These are phyloP conservation scores for Exophiala alcalophila DNA, from an alignment of 2,329 filamentous ascomycete genomes.

Conservation along the genomic window DNA sequence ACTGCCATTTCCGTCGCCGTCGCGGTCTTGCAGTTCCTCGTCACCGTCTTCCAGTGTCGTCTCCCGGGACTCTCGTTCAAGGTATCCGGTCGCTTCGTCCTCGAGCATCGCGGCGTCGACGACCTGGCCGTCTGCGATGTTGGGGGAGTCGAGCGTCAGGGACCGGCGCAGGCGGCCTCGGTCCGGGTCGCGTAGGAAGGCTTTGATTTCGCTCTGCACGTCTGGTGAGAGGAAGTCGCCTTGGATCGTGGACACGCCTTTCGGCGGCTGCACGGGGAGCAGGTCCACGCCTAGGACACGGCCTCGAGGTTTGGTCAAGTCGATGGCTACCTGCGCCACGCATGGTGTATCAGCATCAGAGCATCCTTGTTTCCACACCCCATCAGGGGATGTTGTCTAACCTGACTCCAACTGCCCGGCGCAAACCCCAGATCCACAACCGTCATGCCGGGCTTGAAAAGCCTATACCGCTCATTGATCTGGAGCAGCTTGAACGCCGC, in stretches of 20 bases:
- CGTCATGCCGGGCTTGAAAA: slow-evolving; percentile 78
- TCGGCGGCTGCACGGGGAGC: slow-evolving; percentile 85
- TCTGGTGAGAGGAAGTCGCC: slow-evolving; percentile 79
- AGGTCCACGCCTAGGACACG: slow-evolving; percentile 89
- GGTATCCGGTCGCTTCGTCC: slow-evolving; percentile 29
- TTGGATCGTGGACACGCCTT: slow-evolving; percentile 90
- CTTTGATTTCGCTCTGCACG: slow-evolving; percentile 73
- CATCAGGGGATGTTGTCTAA: slow-evolving; percentile 32
- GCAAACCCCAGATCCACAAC: slow-evolving; percentile 90
- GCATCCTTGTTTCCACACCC: background rate
- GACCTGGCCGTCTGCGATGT: background rate
- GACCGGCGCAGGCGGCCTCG: slow-evolving; percentile 51
- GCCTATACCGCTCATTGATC: slow-evolving; percentile 75
- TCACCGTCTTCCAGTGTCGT: slow-evolving; percentile 39
- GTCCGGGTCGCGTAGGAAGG: slow-evolving; percentile 66
- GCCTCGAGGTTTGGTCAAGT: slow-evolving; percentile 71
- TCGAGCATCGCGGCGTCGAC: slow-evolving; percentile 15
- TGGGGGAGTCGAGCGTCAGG: slow-evolving; percentile 6
- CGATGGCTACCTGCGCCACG: slow-evolving; percentile 68
- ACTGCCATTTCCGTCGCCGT: slow-evolving; percentile 28
- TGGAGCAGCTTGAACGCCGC: slow-evolving; percentile 92
- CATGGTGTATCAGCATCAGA: slow-evolving; percentile 1
- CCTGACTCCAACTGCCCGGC: slow-evolving; percentile 69
- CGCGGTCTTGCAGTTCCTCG: slow-evolving; percentile 38
- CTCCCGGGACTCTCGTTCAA: slow-evolving; percentile 25